These are phyloP conservation scores for Cyclotella atomus DNA, from an alignment of 108 stramenopile genomes.

Conservation along the genomic window DNA sequence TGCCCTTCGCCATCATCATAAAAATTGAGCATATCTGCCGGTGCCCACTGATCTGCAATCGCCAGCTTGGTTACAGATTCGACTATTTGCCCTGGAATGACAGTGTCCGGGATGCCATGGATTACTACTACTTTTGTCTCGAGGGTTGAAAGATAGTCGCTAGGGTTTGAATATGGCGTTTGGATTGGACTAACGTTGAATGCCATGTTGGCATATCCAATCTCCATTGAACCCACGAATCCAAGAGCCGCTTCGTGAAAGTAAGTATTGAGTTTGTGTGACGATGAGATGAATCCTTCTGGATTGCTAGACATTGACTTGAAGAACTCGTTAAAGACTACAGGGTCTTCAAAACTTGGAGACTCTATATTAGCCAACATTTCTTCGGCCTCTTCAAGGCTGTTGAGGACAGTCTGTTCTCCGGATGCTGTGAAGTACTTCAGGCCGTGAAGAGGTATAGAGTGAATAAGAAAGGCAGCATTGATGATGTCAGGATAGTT, in stretches of 20 bases:
- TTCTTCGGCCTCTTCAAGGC: background rate
- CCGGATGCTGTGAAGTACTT: background rate
- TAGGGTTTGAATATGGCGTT: slow-evolving; percentile 16
- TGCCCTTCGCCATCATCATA: slow-evolving; percentile 33
- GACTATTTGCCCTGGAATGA: slow-evolving; percentile 15
- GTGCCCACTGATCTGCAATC: too few species aligned
- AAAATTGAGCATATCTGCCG: slow-evolving; percentile 11
- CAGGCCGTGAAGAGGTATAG: slow-evolving; percentile 22
- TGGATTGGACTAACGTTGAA: slow-evolving; percentile 42
- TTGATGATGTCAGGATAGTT: slow-evolving; percentile 22
- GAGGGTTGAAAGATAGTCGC: slow-evolving; percentile 2
- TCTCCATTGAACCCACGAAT: slow-evolving; percentile 21
- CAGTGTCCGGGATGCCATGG: slow-evolving; percentile 21
- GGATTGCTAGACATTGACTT: slow-evolving; percentile 24
- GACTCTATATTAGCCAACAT: too few species aligned
- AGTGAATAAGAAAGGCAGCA: slow-evolving; percentile 37
- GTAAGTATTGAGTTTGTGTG: slow-evolving; percentile 13
- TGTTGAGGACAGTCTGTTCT: background rate
- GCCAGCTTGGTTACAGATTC: too few species aligned
- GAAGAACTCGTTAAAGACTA: slow-evolving; percentile 16
- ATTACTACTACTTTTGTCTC: slow-evolving; percentile 37
- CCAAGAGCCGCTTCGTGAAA: slow-evolving; percentile 14
- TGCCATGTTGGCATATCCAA: slow-evolving; percentile 12
- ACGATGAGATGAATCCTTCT: slow-evolving; percentile 7
- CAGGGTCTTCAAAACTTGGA: slow-evolving; percentile 11